Conservation (phyloP, 116 monocot species). For the Posidonia oceanica region DNA sequence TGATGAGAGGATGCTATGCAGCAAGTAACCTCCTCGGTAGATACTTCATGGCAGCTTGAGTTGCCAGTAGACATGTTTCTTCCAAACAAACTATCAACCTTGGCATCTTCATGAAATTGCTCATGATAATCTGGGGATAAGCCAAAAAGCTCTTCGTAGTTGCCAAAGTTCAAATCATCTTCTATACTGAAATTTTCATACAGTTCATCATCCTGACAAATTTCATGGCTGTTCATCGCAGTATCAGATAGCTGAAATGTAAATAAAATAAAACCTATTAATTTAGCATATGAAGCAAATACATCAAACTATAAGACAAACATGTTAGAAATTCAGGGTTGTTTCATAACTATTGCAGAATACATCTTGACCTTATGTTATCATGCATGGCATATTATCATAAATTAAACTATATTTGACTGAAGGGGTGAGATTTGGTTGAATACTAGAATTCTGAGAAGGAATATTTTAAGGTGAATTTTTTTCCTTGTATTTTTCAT, state of each 20-base stretch:
- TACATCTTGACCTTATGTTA: too few species aligned
- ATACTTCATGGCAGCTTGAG: constrained; percentile 36
- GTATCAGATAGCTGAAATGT: constrained; percentile 22
- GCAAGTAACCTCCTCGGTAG: constrained; percentile 41
- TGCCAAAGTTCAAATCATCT: constrained; percentile 51
- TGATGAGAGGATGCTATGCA: not conserved
- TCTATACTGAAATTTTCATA: constrained; percentile 55
- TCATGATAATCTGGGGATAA: constrained; percentile 25
- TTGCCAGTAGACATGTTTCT: constrained; percentile 31
- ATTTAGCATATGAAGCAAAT: not conserved
- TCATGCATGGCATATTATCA: too few species aligned
- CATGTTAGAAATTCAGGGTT: too few species aligned
- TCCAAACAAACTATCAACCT: constrained; percentile 53
- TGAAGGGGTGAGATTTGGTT: too few species aligned
- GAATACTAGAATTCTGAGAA: too few species aligned
- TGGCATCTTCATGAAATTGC: constrained; percentile 52
- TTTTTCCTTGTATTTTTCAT: too few species aligned
- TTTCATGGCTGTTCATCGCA: constrained; percentile 22
- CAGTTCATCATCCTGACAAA: constrained; percentile 30
- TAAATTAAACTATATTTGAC: too few species aligned
- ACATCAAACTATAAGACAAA: too few species aligned
- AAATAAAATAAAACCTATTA: not conserved
- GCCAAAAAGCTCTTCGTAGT: constrained; percentile 70
- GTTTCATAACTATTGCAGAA: too few species aligned
- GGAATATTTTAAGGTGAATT: too few species aligned